These are phyloP conservation scores for Colletotrichum cuscutae DNA, from an alignment of 2,329 filamentous ascomycete genomes.

Conservation along the genomic window DNA sequence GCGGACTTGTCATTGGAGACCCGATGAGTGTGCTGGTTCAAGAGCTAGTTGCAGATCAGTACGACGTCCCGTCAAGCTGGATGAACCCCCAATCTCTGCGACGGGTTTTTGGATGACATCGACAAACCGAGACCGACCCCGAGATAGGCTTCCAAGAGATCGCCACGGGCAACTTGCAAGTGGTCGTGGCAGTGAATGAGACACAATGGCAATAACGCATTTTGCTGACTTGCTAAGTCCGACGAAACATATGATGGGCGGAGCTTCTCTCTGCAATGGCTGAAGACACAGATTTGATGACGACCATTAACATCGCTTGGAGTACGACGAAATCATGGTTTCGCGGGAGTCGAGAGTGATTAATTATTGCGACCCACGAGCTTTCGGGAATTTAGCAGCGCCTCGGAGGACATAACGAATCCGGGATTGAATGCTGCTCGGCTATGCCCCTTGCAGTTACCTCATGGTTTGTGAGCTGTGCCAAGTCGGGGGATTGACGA, in stretches of 20 bases:
- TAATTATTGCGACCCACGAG: background rate
- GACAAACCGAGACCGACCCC: constrained; percentile 11
- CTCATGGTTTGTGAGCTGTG: background rate
- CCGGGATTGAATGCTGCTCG: background rate
- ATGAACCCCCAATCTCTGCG: constrained; percentile 2
- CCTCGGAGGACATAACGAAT: background rate
- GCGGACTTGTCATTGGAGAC: constrained; percentile 4
- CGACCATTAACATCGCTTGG: background rate
- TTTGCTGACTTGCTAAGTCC: background rate
- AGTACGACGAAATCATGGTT: background rate
- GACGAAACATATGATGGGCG: background rate
- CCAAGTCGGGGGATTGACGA: background rate
- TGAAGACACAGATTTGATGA: too few species aligned
- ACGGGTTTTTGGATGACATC: constrained; percentile 1
- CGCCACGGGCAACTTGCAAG: background rate
- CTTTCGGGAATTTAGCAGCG: background rate
- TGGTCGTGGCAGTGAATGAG: background rate
- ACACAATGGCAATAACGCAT: background rate
- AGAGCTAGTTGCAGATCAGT: background rate
- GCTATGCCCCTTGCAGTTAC: background rate
- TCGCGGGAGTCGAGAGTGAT: background rate
- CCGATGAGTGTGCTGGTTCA: background rate
- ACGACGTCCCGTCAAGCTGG: background rate
- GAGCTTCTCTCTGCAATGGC: background rate
- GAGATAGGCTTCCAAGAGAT: background rate